Conservation (phyloP, 2,329 filamentous ascomycete genomes). For the Thelonectria olida region DNA sequence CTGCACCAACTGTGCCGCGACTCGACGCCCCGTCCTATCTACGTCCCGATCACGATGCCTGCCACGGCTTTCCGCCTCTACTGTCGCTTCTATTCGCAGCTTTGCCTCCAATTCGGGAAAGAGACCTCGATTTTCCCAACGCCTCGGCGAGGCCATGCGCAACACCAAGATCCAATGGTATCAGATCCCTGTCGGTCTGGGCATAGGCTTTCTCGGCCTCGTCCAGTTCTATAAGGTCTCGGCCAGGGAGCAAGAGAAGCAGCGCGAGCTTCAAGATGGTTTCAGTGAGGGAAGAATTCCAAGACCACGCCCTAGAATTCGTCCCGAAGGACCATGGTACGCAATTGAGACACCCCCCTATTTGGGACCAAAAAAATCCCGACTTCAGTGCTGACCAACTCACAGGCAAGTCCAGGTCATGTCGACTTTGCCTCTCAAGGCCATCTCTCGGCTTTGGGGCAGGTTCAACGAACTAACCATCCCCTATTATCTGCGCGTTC, state of each 20-base stretch:
- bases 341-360: slow-evolving; percentile 18
- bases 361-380: not conserved
- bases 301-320: slow-evolving; percentile 68
- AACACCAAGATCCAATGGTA: slow-evolving; percentile 81
- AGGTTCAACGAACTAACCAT: slow-evolving; percentile 90
- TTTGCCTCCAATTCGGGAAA: slow-evolving; percentile 52
- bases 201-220: slow-evolving; percentile 83
- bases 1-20: slow-evolving; percentile 40
- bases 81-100: slow-evolving; percentile 38
- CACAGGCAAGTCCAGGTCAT: slow-evolving; percentile 86
- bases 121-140: slow-evolving; percentile 60
- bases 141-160: slow-evolving; percentile 59
- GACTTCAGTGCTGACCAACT: slow-evolving; percentile 23
- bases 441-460: slow-evolving; percentile 88
- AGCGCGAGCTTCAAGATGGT: slow-evolving; percentile 53
- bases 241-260: slow-evolving; percentile 62
- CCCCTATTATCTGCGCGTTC: slow-evolving; percentile 86
- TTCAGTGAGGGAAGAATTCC: slow-evolving; percentile 53
- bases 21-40: slow-evolving; percentile 34
- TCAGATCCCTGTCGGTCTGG: slow-evolving; percentile 86
- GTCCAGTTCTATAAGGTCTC: slow-evolving; percentile 85
- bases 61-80: slow-evolving; percentile 34
- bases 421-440: slow-evolving; percentile 91
- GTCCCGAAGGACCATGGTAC: slow-evolving; percentile 86
- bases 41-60: slow-evolving; percentile 38